Base-by-base conservation (phyloP, 2,329 filamentous ascomycete species). In the Trichothecium sympodiale region DNA sequence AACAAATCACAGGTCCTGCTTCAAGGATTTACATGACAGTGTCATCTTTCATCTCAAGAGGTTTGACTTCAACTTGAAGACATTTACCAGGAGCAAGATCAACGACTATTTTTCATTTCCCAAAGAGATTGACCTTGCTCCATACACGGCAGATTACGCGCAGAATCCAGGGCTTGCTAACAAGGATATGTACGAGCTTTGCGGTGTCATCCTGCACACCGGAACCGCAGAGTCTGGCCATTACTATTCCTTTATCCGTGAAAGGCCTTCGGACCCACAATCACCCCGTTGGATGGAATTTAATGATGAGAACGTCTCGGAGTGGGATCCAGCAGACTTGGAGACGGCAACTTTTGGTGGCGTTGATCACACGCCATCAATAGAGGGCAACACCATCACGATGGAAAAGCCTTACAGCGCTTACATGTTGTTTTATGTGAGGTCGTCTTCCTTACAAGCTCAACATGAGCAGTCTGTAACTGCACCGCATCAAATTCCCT, bases 381-480 rank as follows among this genome's bases (percentile, higher is more conserved):
- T 65, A 48, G 61, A 71, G 41, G 50, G 47, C 34, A 57, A 62
- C 47, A 60, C 62, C 40, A 53, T 65, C 14, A 45, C 64, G 0
- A 76, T 70, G 43, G 74, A 79, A 47, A 89, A 88, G 56, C 71
- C 74, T 4, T 80, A 80, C 65, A 96, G 86, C 54, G 91, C 89
- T 10, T 98, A 98, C 56, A 96, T 98, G 84, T 70, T 98, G 8
- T 96, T 98, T 56, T 98, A 98, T 55, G 83, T 95, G 55, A 77
- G 91, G 33, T 74, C 78, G 4, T 79, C 79, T 0, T 74, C 75
- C 4, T 66, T 88, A 38, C 62, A 66, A 14, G 55, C 57, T 13
- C 69, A 74, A 40, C 67, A 74, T 45, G 57, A 67, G 18, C 18
- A 35, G 12, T 18, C 29, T 17, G 18, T 35, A 13, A 48, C 56